Percentiles rank a stretch among this genome's conserved stretches.
Conservation (phyloP, 352 stramenopile genomes). For the Phytopythium aichiense region DNA sequence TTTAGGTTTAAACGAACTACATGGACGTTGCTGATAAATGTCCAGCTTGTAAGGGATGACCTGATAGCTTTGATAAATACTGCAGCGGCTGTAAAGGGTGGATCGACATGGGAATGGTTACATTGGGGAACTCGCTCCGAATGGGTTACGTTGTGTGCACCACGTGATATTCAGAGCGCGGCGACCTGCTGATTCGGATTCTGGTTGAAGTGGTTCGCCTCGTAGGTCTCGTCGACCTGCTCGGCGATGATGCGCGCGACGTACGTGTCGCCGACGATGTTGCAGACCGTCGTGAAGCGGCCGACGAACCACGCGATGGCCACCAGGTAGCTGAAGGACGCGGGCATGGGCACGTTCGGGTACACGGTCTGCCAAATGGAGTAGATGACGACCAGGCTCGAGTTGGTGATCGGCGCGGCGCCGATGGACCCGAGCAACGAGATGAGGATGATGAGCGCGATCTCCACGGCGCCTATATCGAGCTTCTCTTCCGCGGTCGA, state of each 20-base stretch:
- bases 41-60: too few relatives aligned
- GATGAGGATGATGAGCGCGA: slow-evolving; percentile 56
- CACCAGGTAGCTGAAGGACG: slow-evolving; percentile 72
- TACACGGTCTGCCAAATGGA: slow-evolving; percentile 76
- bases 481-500: slow-evolving; percentile 35
- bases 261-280: slow-evolving; percentile 63
- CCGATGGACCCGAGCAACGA: slow-evolving; percentile 59
- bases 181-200: too few relatives aligned
- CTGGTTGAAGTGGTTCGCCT: slow-evolving; percentile 9
- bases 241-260: slow-evolving; percentile 75
- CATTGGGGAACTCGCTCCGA: too few relatives aligned
- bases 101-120: too few relatives aligned
- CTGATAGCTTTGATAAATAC: too few relatives aligned
- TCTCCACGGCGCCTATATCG: slow-evolving; percentile 36
- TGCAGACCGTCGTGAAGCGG: slow-evolving; percentile 66
- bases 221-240: slow-evolving; percentile 61
- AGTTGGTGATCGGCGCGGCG: slow-evolving; percentile 62
- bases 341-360: slow-evolving; percentile 37
- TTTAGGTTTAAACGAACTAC: too few relatives aligned
- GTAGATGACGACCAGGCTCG: slow-evolving; percentile 68
- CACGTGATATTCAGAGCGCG: too few relatives aligned
- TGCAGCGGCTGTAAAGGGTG: too few relatives aligned
- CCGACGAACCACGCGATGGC: slow-evolving; percentile 72
- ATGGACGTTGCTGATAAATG: too few relatives aligned
- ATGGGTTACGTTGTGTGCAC: too few relatives aligned